A percentile compares a stretch with the other conserved stretches of the same genome.
phyloP scores from a whole-genome alignment of 305 asterid genomes.

The Lippia alba region DNA sequence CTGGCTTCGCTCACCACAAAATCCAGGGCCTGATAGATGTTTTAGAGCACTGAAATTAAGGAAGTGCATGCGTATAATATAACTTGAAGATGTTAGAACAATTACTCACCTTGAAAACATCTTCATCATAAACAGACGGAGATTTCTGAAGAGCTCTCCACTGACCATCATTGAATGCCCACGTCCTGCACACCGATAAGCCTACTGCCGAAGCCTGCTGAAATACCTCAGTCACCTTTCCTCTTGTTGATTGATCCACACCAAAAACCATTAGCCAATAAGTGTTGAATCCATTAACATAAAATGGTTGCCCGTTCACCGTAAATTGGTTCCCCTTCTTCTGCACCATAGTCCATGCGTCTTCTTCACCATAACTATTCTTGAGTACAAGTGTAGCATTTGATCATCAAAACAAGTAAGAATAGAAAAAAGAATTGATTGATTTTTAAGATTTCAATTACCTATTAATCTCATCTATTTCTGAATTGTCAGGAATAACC shows the following conservation, averaged over 20 bases:
- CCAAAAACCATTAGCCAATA: conserved; percentile 94
- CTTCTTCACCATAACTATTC: conserved; percentile 39
- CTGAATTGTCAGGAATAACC: neutral
- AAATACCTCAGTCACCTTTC: conserved; percentile 76
- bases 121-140: conserved; percentile 81
- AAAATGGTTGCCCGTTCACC: conserved; percentile 73
- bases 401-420: neutral
- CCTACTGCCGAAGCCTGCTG: conserved; percentile 81
- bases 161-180: conserved; percentile 97
- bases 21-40: conserved; percentile 66
- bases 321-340: conserved; percentile 72
- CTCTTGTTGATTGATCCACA: conserved; percentile 77
- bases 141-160: conserved; percentile 93
- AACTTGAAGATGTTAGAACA: no score
- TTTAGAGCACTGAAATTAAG: no score
- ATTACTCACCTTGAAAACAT: conserved; percentile 69
- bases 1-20: conserved; percentile 89
- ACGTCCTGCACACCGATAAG: conserved; percentile 83
- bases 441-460: conserved; percentile 24
- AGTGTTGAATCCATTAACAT: conserved; percentile 96
- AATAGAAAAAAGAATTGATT: neutral
- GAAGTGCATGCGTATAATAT: no score
- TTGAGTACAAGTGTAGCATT: conserved; percentile 33
- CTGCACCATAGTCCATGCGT: conserved; percentile 73
- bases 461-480: neutral